Conservation (phyloP, 176 grass and related monocot genomes). For the Triticum dicoccoides region DNA sequence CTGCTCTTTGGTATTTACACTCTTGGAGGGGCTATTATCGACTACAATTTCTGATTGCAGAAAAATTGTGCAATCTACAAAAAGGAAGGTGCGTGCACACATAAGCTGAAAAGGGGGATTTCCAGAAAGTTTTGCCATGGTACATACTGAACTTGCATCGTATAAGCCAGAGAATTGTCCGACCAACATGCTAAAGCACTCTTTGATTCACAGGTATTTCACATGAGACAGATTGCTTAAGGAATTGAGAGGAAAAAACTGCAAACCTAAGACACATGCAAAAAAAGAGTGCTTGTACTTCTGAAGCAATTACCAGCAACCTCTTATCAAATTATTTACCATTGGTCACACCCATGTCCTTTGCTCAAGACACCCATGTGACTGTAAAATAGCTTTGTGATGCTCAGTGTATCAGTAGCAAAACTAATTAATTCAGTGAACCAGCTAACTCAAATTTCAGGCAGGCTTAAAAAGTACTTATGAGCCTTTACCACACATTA, state of each 20-base stretch:
- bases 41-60: constrained; percentile 35
- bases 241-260: neutral
- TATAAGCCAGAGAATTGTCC: neutral
- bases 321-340: neutral
- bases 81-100: neutral
- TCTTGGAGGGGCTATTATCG: constrained; percentile 53
- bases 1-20: constrained; percentile 48
- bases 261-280: neutral
- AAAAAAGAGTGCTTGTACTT: neutral
- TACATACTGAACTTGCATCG: neutral
- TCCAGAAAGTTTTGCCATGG: neutral
- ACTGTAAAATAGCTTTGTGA: neutral
- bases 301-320: neutral
- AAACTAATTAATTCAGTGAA: neutral
- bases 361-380: neutral
- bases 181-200: neutral
- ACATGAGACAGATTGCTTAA: neutral
- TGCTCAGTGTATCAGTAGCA: neutral
- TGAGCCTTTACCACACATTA: neutral
- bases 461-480: neutral
- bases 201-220: neutral
- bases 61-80: constrained; percentile 33
- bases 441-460: neutral
- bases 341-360: neutral
- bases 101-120: neutral